phyloP scores from a whole-genome alignment of 192 early-diverging fungal species.

The Chytriomyces hyalinus region DNA sequence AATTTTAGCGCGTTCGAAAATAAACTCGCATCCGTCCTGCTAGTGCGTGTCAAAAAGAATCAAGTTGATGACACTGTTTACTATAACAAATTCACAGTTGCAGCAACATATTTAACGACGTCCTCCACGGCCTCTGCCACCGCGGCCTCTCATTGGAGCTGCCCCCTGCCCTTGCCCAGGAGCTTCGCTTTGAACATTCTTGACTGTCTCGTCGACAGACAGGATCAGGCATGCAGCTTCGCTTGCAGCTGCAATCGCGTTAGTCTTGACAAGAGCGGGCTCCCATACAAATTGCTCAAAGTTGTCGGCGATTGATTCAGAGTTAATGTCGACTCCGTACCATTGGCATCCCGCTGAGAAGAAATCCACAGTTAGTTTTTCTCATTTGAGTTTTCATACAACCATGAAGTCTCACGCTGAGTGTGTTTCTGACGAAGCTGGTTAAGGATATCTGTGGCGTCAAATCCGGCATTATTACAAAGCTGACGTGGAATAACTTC shows the following conservation, averaged over 20 bases:
- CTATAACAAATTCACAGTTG: no score
- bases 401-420: conserved; percentile 48
- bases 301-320: conserved; percentile 88
- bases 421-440: conserved; percentile 94
- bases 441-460: conserved; percentile 97
- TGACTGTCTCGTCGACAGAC: conserved; percentile 96
- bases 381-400: neutral
- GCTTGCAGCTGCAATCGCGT: conserved; percentile 88
- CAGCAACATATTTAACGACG: neutral
- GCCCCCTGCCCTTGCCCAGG: conserved; percentile 50
- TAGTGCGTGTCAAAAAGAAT: neutral
- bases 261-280: conserved; percentile 97
- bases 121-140: conserved; percentile 47
- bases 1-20: neutral
- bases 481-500: conserved; percentile 99
- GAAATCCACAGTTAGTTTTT: neutral
- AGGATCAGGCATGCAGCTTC: conserved; percentile 97
- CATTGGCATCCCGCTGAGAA: conserved; percentile 65
- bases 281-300: conserved; percentile 97
- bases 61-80: no score
- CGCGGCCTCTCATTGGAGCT: conserved; percentile 38
- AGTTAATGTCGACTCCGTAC: conserved; percentile 92
- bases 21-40: no score
- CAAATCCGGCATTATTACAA: conserved; percentile 98
- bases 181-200: conserved; percentile 83